These are phyloP conservation scores for Oryza meyeriana DNA, from an alignment of 176 grass and related monocot genomes.

Conservation along the genomic window DNA sequence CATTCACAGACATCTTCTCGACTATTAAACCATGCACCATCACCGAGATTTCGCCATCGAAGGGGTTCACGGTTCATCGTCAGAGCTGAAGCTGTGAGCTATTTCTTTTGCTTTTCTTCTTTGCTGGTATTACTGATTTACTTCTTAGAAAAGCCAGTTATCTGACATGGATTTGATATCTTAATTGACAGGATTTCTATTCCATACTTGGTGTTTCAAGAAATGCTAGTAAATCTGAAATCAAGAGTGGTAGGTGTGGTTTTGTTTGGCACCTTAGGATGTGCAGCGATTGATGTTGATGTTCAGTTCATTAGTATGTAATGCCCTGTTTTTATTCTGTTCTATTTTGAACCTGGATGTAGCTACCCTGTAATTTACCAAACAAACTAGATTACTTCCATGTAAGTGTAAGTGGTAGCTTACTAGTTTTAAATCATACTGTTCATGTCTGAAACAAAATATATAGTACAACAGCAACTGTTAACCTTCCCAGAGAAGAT, in stretches of 20 bases:
- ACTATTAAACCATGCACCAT: slow-evolving; percentile 45
- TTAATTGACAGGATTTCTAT: slow-evolving; percentile 88
- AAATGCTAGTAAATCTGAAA: slow-evolving; percentile 99
- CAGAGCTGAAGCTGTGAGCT: slow-evolving; percentile 81
- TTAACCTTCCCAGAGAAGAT: neutral
- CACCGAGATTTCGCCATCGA: slow-evolving; percentile 35
- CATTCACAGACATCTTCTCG: slow-evolving; percentile 23
- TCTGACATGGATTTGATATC: slow-evolving; percentile 26
- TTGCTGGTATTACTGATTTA: neutral
- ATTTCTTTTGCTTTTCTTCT: slow-evolving; percentile 9
- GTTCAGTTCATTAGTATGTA: neutral
- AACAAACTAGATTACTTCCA: neutral
- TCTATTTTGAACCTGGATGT: slow-evolving; percentile 2
- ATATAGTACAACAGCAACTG: neutral
- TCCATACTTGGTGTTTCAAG: slow-evolving; percentile 84
- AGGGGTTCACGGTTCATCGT: slow-evolving; percentile 76
- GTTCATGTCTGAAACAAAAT: neutral
- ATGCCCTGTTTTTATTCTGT: neutral
- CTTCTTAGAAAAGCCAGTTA: slow-evolving; percentile 6
- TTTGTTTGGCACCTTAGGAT: neutral
- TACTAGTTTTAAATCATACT: slow-evolving; percentile 4
- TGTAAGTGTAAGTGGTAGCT: neutral
- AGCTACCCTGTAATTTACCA: slow-evolving; percentile 14
- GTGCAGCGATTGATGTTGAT: neutral
- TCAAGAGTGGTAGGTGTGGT: slow-evolving; percentile 78